A percentile compares a stretch with the other conserved stretches of the same genome.
These are phyloP conservation scores for Pythium brassicae DNA, from an alignment of 352 stramenopile genomes.

Conservation along the genomic window DNA sequence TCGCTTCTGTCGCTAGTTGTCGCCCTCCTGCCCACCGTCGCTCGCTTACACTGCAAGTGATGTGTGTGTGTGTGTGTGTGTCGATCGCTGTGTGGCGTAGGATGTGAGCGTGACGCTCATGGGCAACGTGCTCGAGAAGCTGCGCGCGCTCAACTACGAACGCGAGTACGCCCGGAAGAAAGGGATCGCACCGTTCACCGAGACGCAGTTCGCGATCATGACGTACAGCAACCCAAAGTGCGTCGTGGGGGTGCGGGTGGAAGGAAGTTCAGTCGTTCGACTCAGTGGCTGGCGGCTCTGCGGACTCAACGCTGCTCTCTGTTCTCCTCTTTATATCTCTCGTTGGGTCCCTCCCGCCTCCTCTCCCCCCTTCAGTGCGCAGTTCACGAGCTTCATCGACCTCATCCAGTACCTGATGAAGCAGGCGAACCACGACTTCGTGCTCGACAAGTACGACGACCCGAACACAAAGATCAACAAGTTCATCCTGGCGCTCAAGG, in stretches of 20 bases:
- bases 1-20: too few relatives aligned
- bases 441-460: constrained; percentile 87
- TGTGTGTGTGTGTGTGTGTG: too few relatives aligned
- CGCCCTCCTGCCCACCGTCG: too few relatives aligned
- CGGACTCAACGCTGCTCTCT: not conserved
- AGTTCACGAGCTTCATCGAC: constrained; percentile 80
- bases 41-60: too few relatives aligned
- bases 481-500: constrained; percentile 78
- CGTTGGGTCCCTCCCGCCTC: not conserved
- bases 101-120: constrained; percentile 78
- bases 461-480: constrained; percentile 86
- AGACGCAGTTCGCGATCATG: constrained; percentile 69
- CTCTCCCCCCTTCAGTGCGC: constrained; percentile 26
- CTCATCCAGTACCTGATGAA: constrained; percentile 74
- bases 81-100: too few relatives aligned
- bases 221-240: constrained; percentile 50
- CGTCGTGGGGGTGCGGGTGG: not conserved
- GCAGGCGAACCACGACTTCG: constrained; percentile 71
- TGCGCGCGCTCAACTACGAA: constrained; percentile 77
- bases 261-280: too few relatives aligned
- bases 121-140: constrained; percentile 81
- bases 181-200: constrained; percentile 54
- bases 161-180: constrained; percentile 75
- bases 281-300: not conserved
- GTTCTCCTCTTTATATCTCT: too few relatives aligned